Evolutionary conservation across 371 early-diverging fungal genomes (phyloP), one percentile per base, ranked within the genome.

Genomic region (Nematocida sp.): DNA sequence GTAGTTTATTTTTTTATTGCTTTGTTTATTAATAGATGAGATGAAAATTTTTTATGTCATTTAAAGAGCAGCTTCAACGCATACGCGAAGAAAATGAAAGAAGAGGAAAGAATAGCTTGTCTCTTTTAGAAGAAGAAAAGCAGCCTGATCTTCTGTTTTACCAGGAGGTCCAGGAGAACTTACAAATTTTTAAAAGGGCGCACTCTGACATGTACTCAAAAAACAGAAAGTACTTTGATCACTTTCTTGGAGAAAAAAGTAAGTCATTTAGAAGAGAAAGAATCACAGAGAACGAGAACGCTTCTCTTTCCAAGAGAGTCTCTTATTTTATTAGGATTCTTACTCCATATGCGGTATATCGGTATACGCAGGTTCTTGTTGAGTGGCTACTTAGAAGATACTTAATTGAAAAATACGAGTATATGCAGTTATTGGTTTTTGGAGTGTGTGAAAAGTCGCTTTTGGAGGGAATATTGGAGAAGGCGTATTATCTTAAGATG

Each of bases 311-410:
- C 16, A 68, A 55, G 32, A 61, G 51, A 16, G 25, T 57, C 7
- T 47, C 47, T 33, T 4, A n/a, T 7, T 28, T 68, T 50, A n/a
- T 68, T 5, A 32, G 13, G 1, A 40, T 18, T 9, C 48, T 68
- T 0, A 25, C 40, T 9, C 59, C 59, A 48, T 68, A 68, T 33
- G 28, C 35, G 11, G 11, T 18, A 11, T 25, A 68, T 20, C 25
- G 56, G 26, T 32, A 57, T 30, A 26, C 42, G n/a, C 30, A 45
- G 47, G 13, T 45, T 39, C n/a, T 68, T 7, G 65, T 68, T 16
- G 69, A 68, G 26, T 68, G 69, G 69, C 53, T 68, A 16, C 28
- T 68, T 16, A 16, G 69, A 0, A 63, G 33, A 28, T 68, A 68
- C 53, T 5, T 47, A 33, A 55, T 68, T 18, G 69, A 68, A 18